Evolutionary conservation across 805 yeast genomes (phyloP).

Genomic region (Ascoidea rubescens): DNA sequence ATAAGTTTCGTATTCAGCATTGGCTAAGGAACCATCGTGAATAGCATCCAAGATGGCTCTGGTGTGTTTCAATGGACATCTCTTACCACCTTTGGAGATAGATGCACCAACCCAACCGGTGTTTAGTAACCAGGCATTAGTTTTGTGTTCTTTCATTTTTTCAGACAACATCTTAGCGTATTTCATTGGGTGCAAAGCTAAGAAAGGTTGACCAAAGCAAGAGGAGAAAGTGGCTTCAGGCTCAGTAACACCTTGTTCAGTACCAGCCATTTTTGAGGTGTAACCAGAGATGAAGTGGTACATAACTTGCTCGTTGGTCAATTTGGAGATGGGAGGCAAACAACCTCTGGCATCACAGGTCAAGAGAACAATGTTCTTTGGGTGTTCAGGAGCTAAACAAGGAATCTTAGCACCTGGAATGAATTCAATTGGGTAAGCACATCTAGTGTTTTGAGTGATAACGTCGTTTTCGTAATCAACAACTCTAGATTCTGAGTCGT

Average conservation of each 20-base stretch:
- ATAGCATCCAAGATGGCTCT: constrained; percentile 92
- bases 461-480: constrained; percentile 76
- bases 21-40: constrained; percentile 76
- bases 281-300: constrained; percentile 97
- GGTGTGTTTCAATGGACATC: constrained; percentile 96
- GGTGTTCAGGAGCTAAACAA: constrained; percentile 77
- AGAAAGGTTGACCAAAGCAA: constrained; percentile 98
- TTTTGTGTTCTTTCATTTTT: constrained; percentile 78
- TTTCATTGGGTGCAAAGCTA: constrained; percentile 95
- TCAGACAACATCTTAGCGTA: constrained; percentile 93
- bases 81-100: constrained; percentile 84
- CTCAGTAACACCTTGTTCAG: constrained; percentile 97
- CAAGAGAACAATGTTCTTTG: constrained; percentile 79
- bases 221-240: constrained; percentile 98
- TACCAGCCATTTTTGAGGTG: constrained; percentile 99
- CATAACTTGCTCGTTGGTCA: constrained; percentile 94
- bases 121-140: constrained; percentile 92
- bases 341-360: constrained; percentile 99
- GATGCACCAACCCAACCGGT: constrained; percentile 99
- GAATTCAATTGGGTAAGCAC: constrained; percentile 96
- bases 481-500: constrained; percentile 60
- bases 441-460: constrained; percentile 94
- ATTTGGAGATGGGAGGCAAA: constrained; percentile 89
- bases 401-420: constrained; percentile 95
- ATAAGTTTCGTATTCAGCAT: constrained; percentile 71